These are phyloP conservation scores for Fulvia fulva DNA, from an alignment of 2,329 filamentous ascomycete species.

Conservation along the genomic window DNA sequence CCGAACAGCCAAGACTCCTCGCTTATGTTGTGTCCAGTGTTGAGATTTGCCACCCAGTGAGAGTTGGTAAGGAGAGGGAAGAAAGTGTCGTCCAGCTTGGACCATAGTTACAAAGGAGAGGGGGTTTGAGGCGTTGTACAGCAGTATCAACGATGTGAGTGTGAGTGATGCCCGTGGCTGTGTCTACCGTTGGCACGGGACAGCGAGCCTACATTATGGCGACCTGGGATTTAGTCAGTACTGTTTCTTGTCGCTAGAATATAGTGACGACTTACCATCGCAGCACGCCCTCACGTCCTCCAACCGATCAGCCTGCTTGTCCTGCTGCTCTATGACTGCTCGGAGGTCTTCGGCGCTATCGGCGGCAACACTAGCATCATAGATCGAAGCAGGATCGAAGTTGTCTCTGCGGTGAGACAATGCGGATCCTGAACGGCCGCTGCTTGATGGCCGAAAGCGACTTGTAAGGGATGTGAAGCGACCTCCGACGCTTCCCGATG, in stretches of 20 bases:
- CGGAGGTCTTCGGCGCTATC: slow-evolving; percentile 76
- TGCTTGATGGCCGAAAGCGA: slow-evolving; percentile 23
- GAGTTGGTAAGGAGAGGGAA: background rate
- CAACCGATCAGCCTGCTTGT: slow-evolving; percentile 71
- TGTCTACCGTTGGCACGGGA: background rate
- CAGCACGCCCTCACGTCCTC: slow-evolving; percentile 97
- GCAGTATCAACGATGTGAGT: background rate
- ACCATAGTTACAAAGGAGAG: background rate
- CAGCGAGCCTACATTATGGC: background rate
- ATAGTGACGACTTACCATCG: slow-evolving; percentile 68
- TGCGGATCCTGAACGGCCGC: slow-evolving; percentile 19
- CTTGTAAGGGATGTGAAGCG: slow-evolving; percentile 33
- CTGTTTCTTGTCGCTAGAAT: background rate
- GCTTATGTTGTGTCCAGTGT: background rate
- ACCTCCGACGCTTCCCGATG: slow-evolving; percentile 37
- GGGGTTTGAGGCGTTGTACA: background rate
- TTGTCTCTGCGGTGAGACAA: slow-evolving; percentile 17
- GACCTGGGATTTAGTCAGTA: background rate
- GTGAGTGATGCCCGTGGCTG: background rate
- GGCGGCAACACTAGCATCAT: slow-evolving; percentile 54
- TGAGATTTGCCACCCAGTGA: background rate
- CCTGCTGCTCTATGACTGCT: slow-evolving; percentile 71
- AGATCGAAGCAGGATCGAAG: slow-evolving; percentile 31
- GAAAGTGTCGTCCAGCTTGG: background rate
- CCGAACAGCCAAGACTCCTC: background rate